These are phyloP conservation scores for Pythium rhizo-oryzae DNA, from an alignment of 352 stramenopile species.

Conservation along the genomic window DNA sequence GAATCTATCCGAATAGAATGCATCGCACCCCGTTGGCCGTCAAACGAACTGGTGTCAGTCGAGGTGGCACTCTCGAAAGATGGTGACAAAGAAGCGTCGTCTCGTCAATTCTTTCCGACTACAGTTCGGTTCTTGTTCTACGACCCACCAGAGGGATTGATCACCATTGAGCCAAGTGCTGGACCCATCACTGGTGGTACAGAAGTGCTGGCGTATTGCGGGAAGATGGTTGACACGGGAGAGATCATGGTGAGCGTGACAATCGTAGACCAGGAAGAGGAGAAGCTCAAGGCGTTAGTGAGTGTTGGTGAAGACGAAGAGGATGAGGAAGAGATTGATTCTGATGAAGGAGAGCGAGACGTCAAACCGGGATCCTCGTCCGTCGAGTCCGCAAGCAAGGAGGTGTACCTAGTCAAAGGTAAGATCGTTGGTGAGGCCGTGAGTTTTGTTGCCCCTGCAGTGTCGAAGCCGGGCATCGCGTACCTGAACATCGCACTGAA, in stretches of 20 bases:
- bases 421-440: conserved; percentile 67
- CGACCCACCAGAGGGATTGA: conserved; percentile 63
- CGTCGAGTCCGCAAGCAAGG: not conserved
- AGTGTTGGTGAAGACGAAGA: conserved; percentile 25
- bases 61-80: conserved; percentile 35
- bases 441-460: conserved; percentile 47
- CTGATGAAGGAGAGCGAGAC: conserved; percentile 14
- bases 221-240: conserved; percentile 66
- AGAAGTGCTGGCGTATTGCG: conserved; percentile 54
- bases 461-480: conserved; percentile 42
- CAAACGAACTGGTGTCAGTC: conserved; percentile 58
- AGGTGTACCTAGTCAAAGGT: conserved; percentile 40
- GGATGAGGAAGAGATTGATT: conserved; percentile 12
- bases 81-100: conserved; percentile 13
- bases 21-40: conserved; percentile 53
- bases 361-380: not conserved
- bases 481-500: conserved; percentile 73
- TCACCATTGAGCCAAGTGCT: conserved; percentile 60
- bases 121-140: conserved; percentile 73
- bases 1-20: conserved; percentile 39
- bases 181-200: conserved; percentile 59
- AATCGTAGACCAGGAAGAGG: conserved; percentile 39
- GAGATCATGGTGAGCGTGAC: conserved; percentile 71
- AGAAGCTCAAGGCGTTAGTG: not conserved
- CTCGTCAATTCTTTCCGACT: conserved; percentile 46